phyloP scores from a whole-genome alignment of 73 alveolate genomes.

The Uronychia binucleata region DNA sequence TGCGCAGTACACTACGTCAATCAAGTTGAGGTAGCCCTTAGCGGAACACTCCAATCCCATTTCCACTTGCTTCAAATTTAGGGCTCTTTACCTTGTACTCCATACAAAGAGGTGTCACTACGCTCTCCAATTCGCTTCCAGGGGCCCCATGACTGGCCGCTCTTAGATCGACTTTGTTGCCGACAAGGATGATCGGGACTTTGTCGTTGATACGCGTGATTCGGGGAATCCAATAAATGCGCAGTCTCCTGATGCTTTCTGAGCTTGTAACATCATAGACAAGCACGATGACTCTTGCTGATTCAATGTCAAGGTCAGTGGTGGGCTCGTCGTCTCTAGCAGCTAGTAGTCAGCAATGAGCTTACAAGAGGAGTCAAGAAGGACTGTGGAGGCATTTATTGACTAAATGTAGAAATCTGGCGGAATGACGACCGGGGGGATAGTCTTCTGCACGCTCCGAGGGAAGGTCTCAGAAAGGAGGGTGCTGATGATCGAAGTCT shows the following conservation, averaged over 20 bases:
- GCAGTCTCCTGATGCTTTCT: conserved; percentile 45
- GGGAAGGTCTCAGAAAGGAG: conserved; percentile 61
- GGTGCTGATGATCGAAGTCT: conserved; percentile 65
- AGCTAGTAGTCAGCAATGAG: conserved; percentile 2
- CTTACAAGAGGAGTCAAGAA: conserved; percentile 53
- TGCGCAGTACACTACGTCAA: conserved; percentile 66
- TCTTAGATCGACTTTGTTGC: conserved; percentile 68
- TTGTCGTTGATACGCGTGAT: conserved; percentile 30
- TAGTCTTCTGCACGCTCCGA: conserved; percentile 25
- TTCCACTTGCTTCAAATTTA: conserved; percentile 31
- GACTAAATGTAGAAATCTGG: conserved; percentile 56
- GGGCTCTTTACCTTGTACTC: conserved; percentile 18
- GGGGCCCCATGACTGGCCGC: conserved; percentile 17
- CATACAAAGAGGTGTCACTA: conserved; percentile 49
- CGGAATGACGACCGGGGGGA: conserved; percentile 66
- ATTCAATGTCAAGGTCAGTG: conserved; percentile 50
- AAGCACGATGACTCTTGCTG: conserved; percentile 56
- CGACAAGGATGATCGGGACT: conserved; percentile 63
- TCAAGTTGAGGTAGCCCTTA: conserved; percentile 44
- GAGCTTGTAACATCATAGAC: conserved; percentile 61
- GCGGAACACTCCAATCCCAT: conserved; percentile 76
- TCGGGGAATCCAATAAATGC: conserved; percentile 62
- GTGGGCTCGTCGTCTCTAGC: conserved; percentile 48
- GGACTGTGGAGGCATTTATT: conserved; percentile 35
- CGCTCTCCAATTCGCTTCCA: conserved; percentile 37